phyloP scores from a whole-genome alignment of 768 basidiomycete genomes.

The Tylopilus subfusipes region DNA sequence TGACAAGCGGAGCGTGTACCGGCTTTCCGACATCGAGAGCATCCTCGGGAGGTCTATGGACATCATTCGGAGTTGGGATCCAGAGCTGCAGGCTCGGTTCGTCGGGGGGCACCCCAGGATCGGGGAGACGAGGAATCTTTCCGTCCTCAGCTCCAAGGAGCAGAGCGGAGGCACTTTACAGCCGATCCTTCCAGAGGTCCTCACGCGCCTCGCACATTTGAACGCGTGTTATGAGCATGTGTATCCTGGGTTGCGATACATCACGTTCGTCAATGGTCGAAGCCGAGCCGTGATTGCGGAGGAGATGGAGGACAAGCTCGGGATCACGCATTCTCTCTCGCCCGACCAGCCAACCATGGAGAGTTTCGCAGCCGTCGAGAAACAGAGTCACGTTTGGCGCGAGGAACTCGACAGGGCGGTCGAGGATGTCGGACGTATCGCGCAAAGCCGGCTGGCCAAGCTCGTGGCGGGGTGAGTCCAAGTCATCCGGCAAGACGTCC shows the following conservation, averaged over 20 bases:
- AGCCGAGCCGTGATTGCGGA: constrained; percentile 64
- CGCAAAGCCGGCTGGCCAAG: constrained; percentile 57
- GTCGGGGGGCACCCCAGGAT: constrained; percentile 87
- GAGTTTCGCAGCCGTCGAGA: constrained; percentile 36
- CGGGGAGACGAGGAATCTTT: constrained; percentile 75
- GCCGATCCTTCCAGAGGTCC: constrained; percentile 69
- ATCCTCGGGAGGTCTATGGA: constrained; percentile 54
- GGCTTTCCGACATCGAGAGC: constrained; percentile 41
- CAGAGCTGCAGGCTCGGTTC: constrained; percentile 53
- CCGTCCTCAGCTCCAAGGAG: constrained; percentile 72
- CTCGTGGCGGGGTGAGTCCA: constrained; percentile 11
- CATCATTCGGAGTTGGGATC: constrained; percentile 52
- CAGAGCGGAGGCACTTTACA: constrained; percentile 51
- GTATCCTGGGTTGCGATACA: constrained; percentile 78
- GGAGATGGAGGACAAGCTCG: constrained; percentile 74
- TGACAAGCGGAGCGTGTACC: constrained; percentile 17
- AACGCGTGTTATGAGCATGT: constrained; percentile 72
- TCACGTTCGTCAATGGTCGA: constrained; percentile 90
- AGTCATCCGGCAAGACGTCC: background rate
- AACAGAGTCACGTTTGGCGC: constrained; percentile 50
- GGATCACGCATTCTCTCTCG: constrained; percentile 47
- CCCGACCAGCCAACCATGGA: constrained; percentile 35
- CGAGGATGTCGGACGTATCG: constrained; percentile 70
- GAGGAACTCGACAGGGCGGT: constrained; percentile 71
- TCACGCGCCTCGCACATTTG: constrained; percentile 67